Evolutionary conservation across 78 protist genomes (phyloP), one percentile per base, ranked within the genome.

Genomic region (Bodo saltans): DNA sequence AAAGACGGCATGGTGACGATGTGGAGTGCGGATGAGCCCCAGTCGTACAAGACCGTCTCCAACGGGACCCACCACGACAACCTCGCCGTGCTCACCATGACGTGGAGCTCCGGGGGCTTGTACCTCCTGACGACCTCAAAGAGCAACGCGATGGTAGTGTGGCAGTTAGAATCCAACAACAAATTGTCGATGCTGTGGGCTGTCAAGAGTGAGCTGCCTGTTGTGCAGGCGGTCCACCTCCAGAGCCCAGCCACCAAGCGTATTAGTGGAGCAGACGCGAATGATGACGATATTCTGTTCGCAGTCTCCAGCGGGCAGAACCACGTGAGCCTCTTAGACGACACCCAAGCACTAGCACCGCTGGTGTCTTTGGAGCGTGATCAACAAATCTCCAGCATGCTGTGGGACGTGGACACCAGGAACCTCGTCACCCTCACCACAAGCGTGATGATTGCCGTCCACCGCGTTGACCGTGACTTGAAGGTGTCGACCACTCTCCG

Each of bases 61-160:
- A 68, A 69, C 26, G 72, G 72, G 33, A 26, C 39, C 23, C 38
- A 72, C 70, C 26, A 1, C 60, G 29, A 21, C 3, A 32, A 40
- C 79, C 4, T 74, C 33, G 69, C 76, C 70, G 70, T 11, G 42
- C 11, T 1, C 41, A 11, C 72, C 74, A 3, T 53, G 34, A 53
- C 69, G 12, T 70, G 8, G 30, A 80, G 72, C 79, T 71, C 87
- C 38, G 42, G 11, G 17, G 78, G 87, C 33, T 32, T 8, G 38
- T 81, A 69, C 52, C 4, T 21, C 42, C 67, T 69, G 33, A 68
- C 67, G 69, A 81, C 21, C 28, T 8, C 12, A 12, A 11, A 79
- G 29, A 23, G 38, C 25, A 81, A 81, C 28, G 42, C 8, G n/a
- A 3, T 81, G 30, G n/a, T 11, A 3, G 32, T 2, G 42, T 3